Conservation (phyloP, 2,329 filamentous ascomycete genomes). For the Emmonsiellopsis sp. region DNA sequence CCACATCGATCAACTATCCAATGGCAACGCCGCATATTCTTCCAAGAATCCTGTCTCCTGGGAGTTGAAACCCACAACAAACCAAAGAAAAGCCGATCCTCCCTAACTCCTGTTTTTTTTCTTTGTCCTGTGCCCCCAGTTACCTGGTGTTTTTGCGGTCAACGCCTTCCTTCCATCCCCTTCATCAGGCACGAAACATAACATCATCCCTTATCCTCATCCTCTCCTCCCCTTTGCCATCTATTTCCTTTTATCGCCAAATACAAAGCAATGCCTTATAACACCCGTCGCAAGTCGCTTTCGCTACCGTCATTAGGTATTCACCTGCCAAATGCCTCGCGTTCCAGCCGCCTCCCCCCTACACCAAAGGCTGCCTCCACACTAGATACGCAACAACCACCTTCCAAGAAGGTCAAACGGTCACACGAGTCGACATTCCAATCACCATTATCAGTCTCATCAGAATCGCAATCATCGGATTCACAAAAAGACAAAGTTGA, state of each 20-base stretch:
- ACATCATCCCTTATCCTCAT: not conserved
- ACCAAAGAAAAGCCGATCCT: conserved; percentile 4
- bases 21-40: conserved; percentile 6
- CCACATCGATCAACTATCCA: conserved; percentile 1
- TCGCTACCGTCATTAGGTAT: conserved; percentile 90
- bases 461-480: conserved; percentile 20
- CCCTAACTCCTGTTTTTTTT: conserved; percentile 5
- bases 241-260: conserved; percentile 8
- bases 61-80: conserved; percentile 9
- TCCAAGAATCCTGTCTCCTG: conserved; percentile 1
- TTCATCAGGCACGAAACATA: not conserved
- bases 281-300: conserved; percentile 91
- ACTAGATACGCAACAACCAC: conserved; percentile 41
- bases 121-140: not conserved
- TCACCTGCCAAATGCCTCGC: conserved; percentile 57
- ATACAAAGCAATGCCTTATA: conserved; percentile 66
- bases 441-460: conserved; percentile 29
- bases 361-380: conserved; percentile 55
- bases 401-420: conserved; percentile 66
- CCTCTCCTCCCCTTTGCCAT: conserved; percentile 7
- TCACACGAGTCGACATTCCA: conserved; percentile 51
- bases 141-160: conserved; percentile 1
- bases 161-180: not conserved
- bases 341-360: conserved; percentile 48
- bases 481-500: conserved; percentile 20